Conservation (phyloP, 257 asterid genomes). For the Rehmannia glutinosa region DNA sequence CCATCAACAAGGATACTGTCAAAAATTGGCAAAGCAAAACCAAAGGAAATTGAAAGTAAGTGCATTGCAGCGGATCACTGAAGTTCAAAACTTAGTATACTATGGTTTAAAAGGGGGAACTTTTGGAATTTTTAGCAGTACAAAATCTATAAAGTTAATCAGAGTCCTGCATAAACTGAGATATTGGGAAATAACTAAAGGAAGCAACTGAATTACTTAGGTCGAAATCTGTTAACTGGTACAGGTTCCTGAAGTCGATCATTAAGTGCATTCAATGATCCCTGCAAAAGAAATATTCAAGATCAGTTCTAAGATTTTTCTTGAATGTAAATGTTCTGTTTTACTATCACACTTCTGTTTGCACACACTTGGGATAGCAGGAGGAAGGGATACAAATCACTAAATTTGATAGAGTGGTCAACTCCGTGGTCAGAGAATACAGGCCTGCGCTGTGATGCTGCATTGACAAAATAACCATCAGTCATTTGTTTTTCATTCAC, state of each 20-base stretch:
- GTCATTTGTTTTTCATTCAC: not conserved
- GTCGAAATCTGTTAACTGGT: conserved; percentile 54
- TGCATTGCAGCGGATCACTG: too few relatives aligned
- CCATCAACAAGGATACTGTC: conserved; percentile 47
- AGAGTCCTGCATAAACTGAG: not conserved
- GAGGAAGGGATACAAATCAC: conserved; percentile 62
- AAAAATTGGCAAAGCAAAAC: not conserved
- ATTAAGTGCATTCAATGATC: conserved; percentile 54
- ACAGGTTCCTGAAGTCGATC: conserved; percentile 52
- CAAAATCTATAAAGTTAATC: not conserved
- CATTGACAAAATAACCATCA: not conserved
- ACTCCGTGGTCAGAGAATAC: conserved; percentile 42
- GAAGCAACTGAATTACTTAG: conserved; percentile 38
- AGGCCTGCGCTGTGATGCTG: conserved; percentile 50
- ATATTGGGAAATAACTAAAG: not conserved
- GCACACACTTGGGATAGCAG: conserved; percentile 52
- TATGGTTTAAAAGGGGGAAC: not conserved
- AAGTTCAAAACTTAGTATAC: too few relatives aligned
- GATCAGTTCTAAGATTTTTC: not conserved
- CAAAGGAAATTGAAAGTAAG: not conserved
- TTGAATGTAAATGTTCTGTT: not conserved
- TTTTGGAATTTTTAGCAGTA: not conserved
- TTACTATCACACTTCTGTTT: not conserved
- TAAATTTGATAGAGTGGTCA: conserved; percentile 41
- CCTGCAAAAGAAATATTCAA: conserved; percentile 32